Evolutionary conservation across 768 basidiomycete species (phyloP), one percentile per base, ranked within the genome.

Genomic region (Sporobolomyces pararoseus): DNA sequence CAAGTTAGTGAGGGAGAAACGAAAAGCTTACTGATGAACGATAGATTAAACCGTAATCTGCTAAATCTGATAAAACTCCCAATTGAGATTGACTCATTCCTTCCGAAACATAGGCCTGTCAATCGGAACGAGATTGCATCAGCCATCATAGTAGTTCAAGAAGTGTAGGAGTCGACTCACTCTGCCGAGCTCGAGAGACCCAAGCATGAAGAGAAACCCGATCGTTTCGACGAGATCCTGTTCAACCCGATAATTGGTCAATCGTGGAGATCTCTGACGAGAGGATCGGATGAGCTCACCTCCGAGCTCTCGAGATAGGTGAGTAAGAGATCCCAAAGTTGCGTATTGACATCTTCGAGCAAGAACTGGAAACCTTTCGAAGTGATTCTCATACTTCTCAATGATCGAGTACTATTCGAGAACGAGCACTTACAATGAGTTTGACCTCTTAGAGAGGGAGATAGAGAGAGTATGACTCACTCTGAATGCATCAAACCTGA

Each of bases 281-380:
- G 34, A 60, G 70, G 65, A 21, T 35, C 12, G 25, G 52, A 35
- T 57, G 17, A 32, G 65, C 83, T 54, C 76, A 91, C 90, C 84
- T 91, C 90, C 29, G 88, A 87, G 81, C 90, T 85, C 70, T 87
- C 84, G 55, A 99, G 81, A 78, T 97, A 99, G 75, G 91, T 89
- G 35, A 97, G 84, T 69, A 99, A 81, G 39, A 98, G 81, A 77
- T 91, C 91, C 96, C 96, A 99, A 23, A 98, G 81, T 78, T 99
- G 96, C 34, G 87, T 90, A 76, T 96, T 91, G 27, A 95, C 89
- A 34, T 93, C 88, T 78, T 96, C 89, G 29, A 99, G 84, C 54
- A 99, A 84, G 78, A 99, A 98, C 77, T 97, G 95, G 78, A 99
- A 98, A 14, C 96, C 96, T 17, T 86, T 84, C 21, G 92, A 95